These are phyloP conservation scores for Dioszegia hungarica DNA, from an alignment of 768 basidiomycete genomes.

Conservation along the genomic window DNA sequence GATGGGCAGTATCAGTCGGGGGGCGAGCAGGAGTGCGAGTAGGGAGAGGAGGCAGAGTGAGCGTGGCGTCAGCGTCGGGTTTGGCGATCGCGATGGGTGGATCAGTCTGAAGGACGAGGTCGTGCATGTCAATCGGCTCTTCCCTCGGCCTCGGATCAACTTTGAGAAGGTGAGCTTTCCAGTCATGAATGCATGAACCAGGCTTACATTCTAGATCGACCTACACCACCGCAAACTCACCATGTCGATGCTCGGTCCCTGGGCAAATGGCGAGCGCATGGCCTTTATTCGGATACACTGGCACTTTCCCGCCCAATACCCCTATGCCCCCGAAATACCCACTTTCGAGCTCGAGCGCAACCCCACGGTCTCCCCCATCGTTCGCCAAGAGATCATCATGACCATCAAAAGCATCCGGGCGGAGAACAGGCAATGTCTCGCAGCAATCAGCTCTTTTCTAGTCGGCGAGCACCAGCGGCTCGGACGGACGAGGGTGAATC, in stretches of 20 bases:
- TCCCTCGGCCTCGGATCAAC: constrained; percentile 50
- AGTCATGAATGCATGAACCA: not conserved
- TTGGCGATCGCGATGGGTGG: constrained; percentile 17
- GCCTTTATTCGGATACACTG: constrained; percentile 80
- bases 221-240: constrained; percentile 64
- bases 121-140: constrained; percentile 28
- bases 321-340: constrained; percentile 54
- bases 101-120: constrained; percentile 37
- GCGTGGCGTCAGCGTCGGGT: constrained; percentile 3
- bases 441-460: constrained; percentile 74
- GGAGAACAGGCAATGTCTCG: constrained; percentile 72
- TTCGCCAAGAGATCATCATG: constrained; percentile 71
- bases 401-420: constrained; percentile 69
- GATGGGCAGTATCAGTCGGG: constrained; percentile 29
- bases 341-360: constrained; percentile 77
- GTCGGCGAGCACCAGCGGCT: constrained; percentile 54
- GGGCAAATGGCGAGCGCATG: constrained; percentile 78
- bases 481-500: constrained; percentile 49
- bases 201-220: constrained; percentile 47
- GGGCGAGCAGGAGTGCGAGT: constrained; percentile 17
- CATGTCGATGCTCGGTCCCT: constrained; percentile 79
- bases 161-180: constrained; percentile 66
- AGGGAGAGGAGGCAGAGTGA: constrained; percentile 9
- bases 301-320: constrained; percentile 77
- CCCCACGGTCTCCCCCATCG: constrained; percentile 70